A percentile compares a stretch with the other conserved stretches of the same genome.
phyloP scores from a whole-genome alignment of 2,329 filamentous ascomycete genomes.

The Cladophialophora chaetospira region DNA sequence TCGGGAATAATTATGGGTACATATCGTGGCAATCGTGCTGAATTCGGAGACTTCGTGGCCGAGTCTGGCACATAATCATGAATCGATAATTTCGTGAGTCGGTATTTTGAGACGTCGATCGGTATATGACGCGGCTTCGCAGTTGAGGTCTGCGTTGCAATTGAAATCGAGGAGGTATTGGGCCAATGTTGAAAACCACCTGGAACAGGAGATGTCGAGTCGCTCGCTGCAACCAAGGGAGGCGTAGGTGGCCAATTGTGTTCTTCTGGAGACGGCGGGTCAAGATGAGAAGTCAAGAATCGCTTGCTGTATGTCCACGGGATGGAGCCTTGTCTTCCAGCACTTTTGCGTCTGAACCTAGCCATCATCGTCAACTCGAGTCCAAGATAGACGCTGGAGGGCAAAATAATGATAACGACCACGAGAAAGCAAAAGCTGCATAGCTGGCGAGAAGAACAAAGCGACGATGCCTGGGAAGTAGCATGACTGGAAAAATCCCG shows the following conservation, averaged over 20 bases:
- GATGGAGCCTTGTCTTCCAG: conserved; percentile 15
- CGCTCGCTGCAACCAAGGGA: conserved; percentile 9
- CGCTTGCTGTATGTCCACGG: conserved; percentile 4
- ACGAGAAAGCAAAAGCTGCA: not conserved
- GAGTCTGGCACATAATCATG: conserved; percentile 14
- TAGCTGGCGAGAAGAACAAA: not conserved
- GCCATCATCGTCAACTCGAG: conserved; percentile 24
- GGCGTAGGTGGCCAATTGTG: conserved; percentile 23
- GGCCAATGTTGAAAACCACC: conserved; percentile 23
- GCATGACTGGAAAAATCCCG: conserved; percentile 9
- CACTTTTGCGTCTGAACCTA: conserved; percentile 28
- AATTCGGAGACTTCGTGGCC: conserved; percentile 19
- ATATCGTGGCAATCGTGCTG: conserved; percentile 33
- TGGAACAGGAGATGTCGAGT: conserved; percentile 3
- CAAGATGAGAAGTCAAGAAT: conserved; percentile 27
- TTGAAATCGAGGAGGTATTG: conserved; percentile 18
- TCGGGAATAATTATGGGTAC: conserved; percentile 37
- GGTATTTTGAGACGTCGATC: conserved; percentile 24
- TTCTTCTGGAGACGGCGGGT: conserved; percentile 27
- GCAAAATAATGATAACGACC: not conserved
- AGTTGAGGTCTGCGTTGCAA: conserved; percentile 11
- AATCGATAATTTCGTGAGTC: conserved; percentile 13
- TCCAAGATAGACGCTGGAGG: not conserved
- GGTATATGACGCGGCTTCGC: conserved; percentile 15
- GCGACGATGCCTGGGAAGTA: not conserved